phyloP scores from a whole-genome alignment of 768 basidiomycete species.

The Pleurotus djamor region DNA sequence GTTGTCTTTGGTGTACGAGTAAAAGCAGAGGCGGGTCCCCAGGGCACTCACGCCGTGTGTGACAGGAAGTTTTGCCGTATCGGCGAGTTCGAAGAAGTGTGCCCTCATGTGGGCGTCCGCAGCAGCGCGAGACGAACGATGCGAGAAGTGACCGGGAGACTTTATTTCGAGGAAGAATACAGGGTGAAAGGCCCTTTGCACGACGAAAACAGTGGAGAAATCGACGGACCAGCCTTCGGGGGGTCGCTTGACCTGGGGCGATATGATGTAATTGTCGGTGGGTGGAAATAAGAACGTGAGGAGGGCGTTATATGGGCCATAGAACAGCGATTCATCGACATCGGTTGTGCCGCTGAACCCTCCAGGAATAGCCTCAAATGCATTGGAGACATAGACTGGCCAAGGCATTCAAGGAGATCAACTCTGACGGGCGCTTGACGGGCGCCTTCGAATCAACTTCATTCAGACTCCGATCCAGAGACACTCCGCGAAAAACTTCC shows the following conservation, averaged over 20 bases:
- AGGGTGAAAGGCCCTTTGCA: constrained; percentile 11
- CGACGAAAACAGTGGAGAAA: constrained; percentile 7
- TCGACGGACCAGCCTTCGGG: neutral
- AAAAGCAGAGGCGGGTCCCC: constrained; percentile 13
- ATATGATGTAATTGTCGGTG: constrained; percentile 9
- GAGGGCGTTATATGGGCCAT: constrained; percentile 18
- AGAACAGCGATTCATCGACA: neutral
- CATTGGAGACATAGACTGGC: no score
- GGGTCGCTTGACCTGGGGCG: constrained; percentile 9
- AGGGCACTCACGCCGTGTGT: constrained; percentile 14
- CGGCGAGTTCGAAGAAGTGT: constrained; percentile 10
- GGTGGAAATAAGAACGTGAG: constrained; percentile 14
- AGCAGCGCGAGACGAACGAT: constrained; percentile 12
- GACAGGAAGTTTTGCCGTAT: constrained; percentile 5
- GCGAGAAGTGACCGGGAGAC: constrained; percentile 7
- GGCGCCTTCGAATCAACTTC: no score
- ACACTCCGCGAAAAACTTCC: no score
- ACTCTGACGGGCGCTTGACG: no score
- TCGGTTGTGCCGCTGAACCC: no score
- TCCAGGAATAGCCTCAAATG: no score
- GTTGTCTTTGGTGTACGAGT: constrained; percentile 11
- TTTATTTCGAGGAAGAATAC: constrained; percentile 15
- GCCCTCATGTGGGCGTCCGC: constrained; percentile 15
- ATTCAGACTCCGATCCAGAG: no score
- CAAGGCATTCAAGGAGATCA: no score